Evolutionary conservation across 1,284 basidiomycete species (phyloP).

Genomic region (Porodaedalea pini): DNA sequence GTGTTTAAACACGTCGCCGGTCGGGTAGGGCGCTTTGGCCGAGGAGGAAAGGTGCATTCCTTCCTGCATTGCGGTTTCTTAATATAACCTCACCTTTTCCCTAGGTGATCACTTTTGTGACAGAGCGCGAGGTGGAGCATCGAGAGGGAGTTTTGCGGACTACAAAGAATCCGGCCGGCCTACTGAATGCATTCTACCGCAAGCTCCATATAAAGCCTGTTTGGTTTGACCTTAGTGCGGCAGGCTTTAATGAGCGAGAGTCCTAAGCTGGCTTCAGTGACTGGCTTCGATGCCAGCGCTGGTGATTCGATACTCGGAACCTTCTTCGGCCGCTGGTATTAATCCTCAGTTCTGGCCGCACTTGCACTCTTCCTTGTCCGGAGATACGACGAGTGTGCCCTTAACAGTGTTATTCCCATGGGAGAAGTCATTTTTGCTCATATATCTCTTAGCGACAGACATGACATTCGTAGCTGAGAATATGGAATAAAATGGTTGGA

Average conservation of each 20-base stretch:
- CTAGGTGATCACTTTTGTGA: slow-evolving; percentile 54
- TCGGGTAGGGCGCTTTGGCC: slow-evolving; percentile 70
- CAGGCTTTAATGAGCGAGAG: neutral
- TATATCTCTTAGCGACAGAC: neutral
- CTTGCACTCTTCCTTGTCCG: neutral
- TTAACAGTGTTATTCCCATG: neutral
- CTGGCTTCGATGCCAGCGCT: neutral
- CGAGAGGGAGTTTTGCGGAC: slow-evolving; percentile 28
- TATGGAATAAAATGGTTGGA: neutral
- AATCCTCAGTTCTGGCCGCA: neutral
- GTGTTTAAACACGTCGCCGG: slow-evolving; percentile 69
- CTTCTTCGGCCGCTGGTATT: neutral
- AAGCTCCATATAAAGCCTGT: slow-evolving; percentile 39
- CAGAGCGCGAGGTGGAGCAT: slow-evolving; percentile 26
- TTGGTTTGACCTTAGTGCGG: slow-evolving; percentile 25
- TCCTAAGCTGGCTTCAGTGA: neutral
- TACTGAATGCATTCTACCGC: slow-evolving; percentile 43
- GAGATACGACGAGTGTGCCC: neutral
- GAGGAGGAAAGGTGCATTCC: slow-evolving; percentile 41
- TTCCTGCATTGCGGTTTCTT: neutral
- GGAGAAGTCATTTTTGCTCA: neutral
- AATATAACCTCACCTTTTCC: neutral
- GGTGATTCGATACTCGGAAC: neutral
- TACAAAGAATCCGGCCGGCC: slow-evolving; percentile 40
- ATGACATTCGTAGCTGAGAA: neutral